Base-by-base conservation (phyloP, 2,329 filamentous ascomycete species). In the Venturia pyrina region DNA sequence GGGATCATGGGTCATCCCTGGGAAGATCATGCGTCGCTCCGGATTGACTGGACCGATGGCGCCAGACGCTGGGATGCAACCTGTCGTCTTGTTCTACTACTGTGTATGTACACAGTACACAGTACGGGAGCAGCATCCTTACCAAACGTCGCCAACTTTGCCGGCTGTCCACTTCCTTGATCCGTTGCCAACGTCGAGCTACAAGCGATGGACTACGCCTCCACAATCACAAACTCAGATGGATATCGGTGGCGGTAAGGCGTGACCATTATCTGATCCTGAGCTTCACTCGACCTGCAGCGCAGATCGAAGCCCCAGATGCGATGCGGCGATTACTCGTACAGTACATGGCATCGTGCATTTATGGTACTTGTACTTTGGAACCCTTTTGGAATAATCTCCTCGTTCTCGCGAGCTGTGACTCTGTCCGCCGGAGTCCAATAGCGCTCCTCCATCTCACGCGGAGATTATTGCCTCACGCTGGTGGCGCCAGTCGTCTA, bases 381-480 rank as follows among this genome's bases (percentile, higher is more conserved):
- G 28, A 19, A 34, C 50, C 50, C 13, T 34, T 57, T 57, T 34
- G 50, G 24, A 32, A 57, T 34, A 57, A 34, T 57, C 24, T 34
- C 28, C 24, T 34, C 32, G 24, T 21, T 57, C 32, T 34, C 50
- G 28, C 50, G 50, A 57, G 50, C 50, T 34, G 50, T n/a, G n/a
- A n/a, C n/a, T 28, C 50, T 37, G 24, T 57, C 50, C 28, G 28
- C 28, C 28, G 28, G 28, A 28, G 28, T 50, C 10, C 43, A 46
- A 32, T 57, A 34, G 50, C 50, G 50, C 24, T 34, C 7, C 4
- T 13, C 28, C 24, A 34, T 57, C 50, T 19, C 24, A 13, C 21
- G 53, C 53, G 28, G 53, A 59, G 53, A 59, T 59, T 59, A 59
- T 59, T 37, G 53, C 53, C 32, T 59, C 53, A 59, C 13, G 32